Evolutionary conservation across 768 basidiomycete genomes (phyloP).

Genomic region (Tylopilus sp.): DNA sequence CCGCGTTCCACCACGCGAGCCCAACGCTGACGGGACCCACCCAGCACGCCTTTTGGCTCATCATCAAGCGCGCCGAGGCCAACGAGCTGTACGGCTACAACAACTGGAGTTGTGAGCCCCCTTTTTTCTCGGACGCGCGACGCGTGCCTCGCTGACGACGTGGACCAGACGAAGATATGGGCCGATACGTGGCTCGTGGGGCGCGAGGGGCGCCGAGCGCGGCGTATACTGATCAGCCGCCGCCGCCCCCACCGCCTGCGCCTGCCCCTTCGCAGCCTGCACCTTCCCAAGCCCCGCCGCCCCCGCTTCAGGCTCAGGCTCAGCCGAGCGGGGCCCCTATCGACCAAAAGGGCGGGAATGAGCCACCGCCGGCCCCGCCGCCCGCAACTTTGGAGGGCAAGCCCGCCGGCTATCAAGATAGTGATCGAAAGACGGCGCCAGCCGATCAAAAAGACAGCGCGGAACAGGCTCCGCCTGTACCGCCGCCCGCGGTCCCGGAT

Average conservation of each 20-base stretch:
- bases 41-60: slow-evolving; percentile 82
- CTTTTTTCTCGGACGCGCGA: too few relatives aligned
- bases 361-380: not conserved
- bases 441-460: not conserved
- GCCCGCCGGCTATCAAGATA: not conserved
- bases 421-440: not conserved
- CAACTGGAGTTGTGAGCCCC: slow-evolving; percentile 25
- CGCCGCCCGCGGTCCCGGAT: not conserved
- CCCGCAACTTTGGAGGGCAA: not conserved
- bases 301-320: not conserved
- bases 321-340: slow-evolving; percentile 1
- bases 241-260: not conserved
- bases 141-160: not conserved
- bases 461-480: not conserved
- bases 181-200: slow-evolving; percentile 3
- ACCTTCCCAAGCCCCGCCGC: not conserved
- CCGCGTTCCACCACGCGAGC: not conserved
- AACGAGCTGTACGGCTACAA: slow-evolving; percentile 45
- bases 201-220: not conserved
- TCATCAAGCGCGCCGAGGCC: slow-evolving; percentile 78
- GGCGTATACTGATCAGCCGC: not conserved
- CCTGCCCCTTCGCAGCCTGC: too few relatives aligned
- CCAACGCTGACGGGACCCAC: not conserved
- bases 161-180: slow-evolving; percentile 21
- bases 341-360: slow-evolving; percentile 4